Evolutionary conservation across 257 asterid genomes (phyloP).

Genomic region (Solanum piurae): DNA sequence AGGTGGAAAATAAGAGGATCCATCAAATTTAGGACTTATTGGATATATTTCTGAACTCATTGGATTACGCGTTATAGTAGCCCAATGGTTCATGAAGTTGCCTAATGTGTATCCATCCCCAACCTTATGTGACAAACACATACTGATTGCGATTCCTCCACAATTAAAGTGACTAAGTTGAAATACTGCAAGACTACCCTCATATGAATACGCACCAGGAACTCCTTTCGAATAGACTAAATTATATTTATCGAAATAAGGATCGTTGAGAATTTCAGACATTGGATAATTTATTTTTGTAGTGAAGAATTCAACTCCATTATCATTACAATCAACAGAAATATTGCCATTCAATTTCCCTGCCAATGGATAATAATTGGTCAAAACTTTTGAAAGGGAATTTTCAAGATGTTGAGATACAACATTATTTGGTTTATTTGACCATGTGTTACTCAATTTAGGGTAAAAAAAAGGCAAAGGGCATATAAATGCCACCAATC

Average conservation of each 20-base stretch:
- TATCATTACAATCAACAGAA: not conserved
- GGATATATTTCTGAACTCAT: not conserved
- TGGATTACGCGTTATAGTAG: not conserved
- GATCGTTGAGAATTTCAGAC: not conserved
- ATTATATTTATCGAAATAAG: not conserved
- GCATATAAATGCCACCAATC: not conserved
- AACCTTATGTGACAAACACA: not conserved
- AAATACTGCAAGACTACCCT: not conserved
- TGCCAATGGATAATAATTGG: not conserved
- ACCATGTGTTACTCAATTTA: not conserved
- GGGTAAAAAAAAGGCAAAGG: not conserved
- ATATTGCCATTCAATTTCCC: not conserved
- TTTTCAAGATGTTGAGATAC: not conserved
- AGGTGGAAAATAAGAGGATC: not conserved
- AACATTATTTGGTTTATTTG: not conserved
- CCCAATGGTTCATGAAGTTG: not conserved
- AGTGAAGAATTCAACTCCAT: not conserved
- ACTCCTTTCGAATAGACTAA: not conserved
- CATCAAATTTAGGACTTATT: not conserved
- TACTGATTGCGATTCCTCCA: not conserved
- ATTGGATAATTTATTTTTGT: not conserved
- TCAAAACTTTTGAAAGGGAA: not conserved
- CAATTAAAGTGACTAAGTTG: not conserved
- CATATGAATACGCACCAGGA: not conserved
- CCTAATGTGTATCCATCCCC: not conserved